Conservation (phyloP, 305 asterid genomes). For the Andrographis paniculata region DNA sequence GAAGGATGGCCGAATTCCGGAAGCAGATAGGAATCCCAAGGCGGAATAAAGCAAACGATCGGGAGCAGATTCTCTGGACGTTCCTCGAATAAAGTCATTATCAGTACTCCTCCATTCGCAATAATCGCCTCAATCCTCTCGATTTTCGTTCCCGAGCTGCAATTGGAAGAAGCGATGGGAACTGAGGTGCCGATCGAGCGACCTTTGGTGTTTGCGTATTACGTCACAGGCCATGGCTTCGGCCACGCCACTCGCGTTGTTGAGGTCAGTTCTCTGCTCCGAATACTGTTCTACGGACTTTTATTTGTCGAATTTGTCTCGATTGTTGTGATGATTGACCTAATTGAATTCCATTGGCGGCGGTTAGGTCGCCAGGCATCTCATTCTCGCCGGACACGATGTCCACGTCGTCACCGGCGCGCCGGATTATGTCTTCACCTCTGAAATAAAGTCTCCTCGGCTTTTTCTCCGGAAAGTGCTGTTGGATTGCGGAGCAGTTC, state of each 20-base stretch:
- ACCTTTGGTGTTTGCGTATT: conserved; percentile 72
- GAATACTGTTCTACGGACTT: no score
- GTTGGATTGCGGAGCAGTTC: conserved; percentile 98
- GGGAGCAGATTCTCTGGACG: no score
- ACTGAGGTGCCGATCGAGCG: conserved; percentile 27
- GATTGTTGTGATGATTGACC: neutral
- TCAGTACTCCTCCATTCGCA: no score
- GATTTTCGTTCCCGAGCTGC: no score
- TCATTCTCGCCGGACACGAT: conserved; percentile 80
- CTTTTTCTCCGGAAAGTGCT: conserved; percentile 90
- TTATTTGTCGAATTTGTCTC: neutral
- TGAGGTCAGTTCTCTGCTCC: conserved; percentile 39
- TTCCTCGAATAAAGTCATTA: no score
- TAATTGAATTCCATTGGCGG: conserved; percentile 9
- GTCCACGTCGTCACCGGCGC: conserved; percentile 98
- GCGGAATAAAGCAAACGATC: no score
- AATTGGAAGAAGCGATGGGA: conserved; percentile 23
- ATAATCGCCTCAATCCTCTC: no score
- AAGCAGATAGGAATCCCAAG: no score
- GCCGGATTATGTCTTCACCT: conserved; percentile 81
- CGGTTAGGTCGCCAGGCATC: conserved; percentile 90
- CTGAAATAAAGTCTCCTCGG: conserved; percentile 75
- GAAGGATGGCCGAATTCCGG: no score
- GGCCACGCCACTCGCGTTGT: conserved; percentile 98
- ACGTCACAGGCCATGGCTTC: conserved; percentile 97